Conservation (phyloP, 2,329 filamentous ascomycete species). For the Botrytis deweyae region DNA sequence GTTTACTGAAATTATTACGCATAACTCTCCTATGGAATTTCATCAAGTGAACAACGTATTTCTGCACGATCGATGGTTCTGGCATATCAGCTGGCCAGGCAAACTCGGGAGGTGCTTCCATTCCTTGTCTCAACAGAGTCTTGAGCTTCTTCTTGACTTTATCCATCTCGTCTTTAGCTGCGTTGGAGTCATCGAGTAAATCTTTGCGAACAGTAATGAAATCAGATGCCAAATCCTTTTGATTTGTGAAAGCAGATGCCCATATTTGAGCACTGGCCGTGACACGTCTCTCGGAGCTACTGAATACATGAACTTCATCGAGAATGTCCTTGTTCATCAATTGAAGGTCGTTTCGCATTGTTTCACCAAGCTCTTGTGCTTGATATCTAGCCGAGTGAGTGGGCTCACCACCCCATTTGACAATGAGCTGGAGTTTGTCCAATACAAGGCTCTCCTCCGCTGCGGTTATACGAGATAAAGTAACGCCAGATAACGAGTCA, state of each 20-base stretch:
- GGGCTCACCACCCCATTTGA: slow-evolving; percentile 98
- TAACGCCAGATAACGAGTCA: slow-evolving; percentile 85
- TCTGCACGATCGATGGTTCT: slow-evolving; percentile 89
- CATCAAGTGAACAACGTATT: slow-evolving; percentile 91
- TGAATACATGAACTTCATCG: slow-evolving; percentile 91
- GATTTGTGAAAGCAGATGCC: slow-evolving; percentile 82
- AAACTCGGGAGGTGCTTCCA: slow-evolving; percentile 89
- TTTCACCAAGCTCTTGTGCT: slow-evolving; percentile 89
- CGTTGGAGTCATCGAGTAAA: slow-evolving; percentile 93
- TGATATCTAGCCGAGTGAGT: slow-evolving; percentile 97
- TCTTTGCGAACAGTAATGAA: slow-evolving; percentile 92
- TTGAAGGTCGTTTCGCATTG: slow-evolving; percentile 92
- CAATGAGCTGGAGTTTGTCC: slow-evolving; percentile 94
- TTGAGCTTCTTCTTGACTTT: slow-evolving; percentile 99
- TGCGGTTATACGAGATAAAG: slow-evolving; percentile 90
- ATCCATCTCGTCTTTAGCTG: slow-evolving; percentile 98
- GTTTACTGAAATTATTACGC: slow-evolving; percentile 85
- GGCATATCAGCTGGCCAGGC: slow-evolving; percentile 97
- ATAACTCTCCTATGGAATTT: slow-evolving; percentile 95
- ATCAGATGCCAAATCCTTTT: slow-evolving; percentile 80
- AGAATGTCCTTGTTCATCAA: slow-evolving; percentile 90
- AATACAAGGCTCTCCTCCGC: slow-evolving; percentile 89
- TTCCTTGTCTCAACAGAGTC: slow-evolving; percentile 84
- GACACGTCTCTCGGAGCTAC: slow-evolving; percentile 90
- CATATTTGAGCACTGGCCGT: slow-evolving; percentile 97